Conservation (phyloP, 306 rosid genomes). For the Cicer cuneatum region DNA sequence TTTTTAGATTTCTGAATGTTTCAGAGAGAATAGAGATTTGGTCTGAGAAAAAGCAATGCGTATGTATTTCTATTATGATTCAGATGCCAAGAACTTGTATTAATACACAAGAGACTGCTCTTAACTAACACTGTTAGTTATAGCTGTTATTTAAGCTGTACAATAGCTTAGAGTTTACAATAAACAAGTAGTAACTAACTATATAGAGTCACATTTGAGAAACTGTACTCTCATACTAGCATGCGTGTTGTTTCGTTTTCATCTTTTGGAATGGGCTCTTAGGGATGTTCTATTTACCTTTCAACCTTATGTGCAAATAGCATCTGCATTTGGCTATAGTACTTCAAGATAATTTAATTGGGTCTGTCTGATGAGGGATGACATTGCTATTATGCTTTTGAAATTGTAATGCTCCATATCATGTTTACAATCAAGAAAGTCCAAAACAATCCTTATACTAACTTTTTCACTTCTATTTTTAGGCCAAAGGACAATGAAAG, state of each 20-base stretch:
- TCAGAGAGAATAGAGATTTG: not conserved
- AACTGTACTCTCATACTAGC: not conserved
- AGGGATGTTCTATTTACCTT: not conserved
- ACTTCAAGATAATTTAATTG: constrained; percentile 7
- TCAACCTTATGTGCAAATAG: constrained; percentile 15
- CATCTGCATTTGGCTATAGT: not conserved
- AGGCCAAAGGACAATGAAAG: constrained; percentile 91
- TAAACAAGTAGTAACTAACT: not conserved
- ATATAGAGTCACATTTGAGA: not conserved
- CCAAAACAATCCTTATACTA: not conserved
- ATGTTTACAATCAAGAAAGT: constrained; percentile 2
- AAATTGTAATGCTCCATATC: constrained; percentile 11
- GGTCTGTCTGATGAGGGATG: not conserved
- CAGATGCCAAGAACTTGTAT: not conserved
- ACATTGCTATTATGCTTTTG: constrained; percentile 22
- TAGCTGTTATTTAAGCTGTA: not conserved
- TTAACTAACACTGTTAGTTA: not conserved
- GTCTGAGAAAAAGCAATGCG: not conserved
- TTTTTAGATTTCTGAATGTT: not conserved
- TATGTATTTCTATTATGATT: not conserved
- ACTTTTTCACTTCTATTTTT: constrained; percentile 16
- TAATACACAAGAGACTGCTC: not conserved
- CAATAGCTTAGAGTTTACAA: not conserved
- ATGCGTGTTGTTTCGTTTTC: not conserved
- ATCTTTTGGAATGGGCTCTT: constrained; percentile 19